Conservation (phyloP, 2,329 filamentous ascomycete species). For the Drechslera avenae region DNA sequence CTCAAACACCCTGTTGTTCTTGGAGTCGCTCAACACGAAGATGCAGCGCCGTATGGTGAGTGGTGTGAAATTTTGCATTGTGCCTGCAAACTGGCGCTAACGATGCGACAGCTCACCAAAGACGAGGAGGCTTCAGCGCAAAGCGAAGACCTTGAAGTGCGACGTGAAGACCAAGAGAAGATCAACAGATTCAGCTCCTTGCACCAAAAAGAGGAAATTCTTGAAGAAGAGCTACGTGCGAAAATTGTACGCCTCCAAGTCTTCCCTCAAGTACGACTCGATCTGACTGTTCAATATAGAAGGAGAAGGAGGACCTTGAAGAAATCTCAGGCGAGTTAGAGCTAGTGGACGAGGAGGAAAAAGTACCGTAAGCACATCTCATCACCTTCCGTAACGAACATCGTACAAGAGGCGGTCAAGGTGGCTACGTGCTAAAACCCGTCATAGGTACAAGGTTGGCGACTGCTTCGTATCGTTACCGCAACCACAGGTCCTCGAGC, state of each 20-base stretch:
- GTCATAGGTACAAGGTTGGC: constrained; percentile 86
- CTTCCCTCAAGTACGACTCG: background rate
- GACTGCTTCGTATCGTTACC: constrained; percentile 92
- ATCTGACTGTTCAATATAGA: constrained; percentile 59
- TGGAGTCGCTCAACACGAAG: background rate
- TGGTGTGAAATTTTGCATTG: constrained; percentile 11
- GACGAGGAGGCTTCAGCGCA: constrained; percentile 80
- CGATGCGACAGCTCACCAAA: constrained; percentile 75
- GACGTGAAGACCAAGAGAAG: constrained; percentile 96
- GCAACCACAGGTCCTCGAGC: constrained; percentile 81
- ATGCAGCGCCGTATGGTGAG: constrained; percentile 55
- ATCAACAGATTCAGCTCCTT: constrained; percentile 97
- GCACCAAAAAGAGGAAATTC: constrained; percentile 78
- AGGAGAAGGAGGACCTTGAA: constrained; percentile 97
- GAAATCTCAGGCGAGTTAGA: constrained; percentile 91
- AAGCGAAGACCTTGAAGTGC: constrained; percentile 86
- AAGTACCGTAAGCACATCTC: constrained; percentile 72
- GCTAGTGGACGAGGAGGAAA: constrained; percentile 91
- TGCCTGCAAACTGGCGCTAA: constrained; percentile 19
- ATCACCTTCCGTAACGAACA: background rate
- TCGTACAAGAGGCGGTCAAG: background rate
- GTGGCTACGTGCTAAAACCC: background rate
- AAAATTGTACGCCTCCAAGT: constrained; percentile 68
- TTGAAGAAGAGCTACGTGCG: constrained; percentile 79
- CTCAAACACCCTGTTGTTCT: background rate